A percentile compares a stretch with the other conserved stretches of the same genome.
These are phyloP conservation scores for Chlorella sp. DNA, from an alignment of 139 green algal genomes.

Conservation along the genomic window DNA sequence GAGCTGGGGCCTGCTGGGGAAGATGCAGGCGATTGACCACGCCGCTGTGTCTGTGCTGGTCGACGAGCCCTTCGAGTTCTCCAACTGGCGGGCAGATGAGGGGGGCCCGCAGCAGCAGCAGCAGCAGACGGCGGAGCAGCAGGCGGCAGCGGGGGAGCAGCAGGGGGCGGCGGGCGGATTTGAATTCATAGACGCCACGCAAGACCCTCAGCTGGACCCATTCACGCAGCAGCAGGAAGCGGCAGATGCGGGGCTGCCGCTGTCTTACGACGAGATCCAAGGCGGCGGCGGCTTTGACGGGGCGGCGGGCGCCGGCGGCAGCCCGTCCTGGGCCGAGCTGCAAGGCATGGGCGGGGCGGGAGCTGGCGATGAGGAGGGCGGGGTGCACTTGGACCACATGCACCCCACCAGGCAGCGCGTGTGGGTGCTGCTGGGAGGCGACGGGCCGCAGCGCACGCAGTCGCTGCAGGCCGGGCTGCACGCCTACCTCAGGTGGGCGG, in stretches of 20 bases:
- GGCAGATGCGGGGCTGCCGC: neutral
- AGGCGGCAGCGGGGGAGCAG: neutral
- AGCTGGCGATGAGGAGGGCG: neutral
- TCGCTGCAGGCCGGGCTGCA: conserved; percentile 34
- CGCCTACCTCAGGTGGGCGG: conserved; percentile 15
- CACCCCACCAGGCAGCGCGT: conserved; percentile 39
- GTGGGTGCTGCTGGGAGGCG: conserved; percentile 51
- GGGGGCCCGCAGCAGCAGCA: neutral
- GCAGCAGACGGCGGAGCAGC: neutral
- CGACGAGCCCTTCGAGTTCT: neutral
- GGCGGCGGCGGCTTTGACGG: neutral
- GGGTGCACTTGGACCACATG: conserved; percentile 16
- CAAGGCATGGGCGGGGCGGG: neutral
- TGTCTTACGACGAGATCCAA: conserved; percentile 35
- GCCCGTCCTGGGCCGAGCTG: neutral
- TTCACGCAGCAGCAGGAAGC: conserved; percentile 2
- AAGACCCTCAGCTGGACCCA: conserved; percentile 1
- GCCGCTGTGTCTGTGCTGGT: neutral
- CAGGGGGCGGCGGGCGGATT: neutral
- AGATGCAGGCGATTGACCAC: neutral
- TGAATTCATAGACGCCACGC: conserved; percentile 23
- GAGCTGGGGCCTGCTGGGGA: neutral
- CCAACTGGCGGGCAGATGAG: conserved; percentile 10
- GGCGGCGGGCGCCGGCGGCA: neutral
- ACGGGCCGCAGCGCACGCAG: conserved; percentile 36